A percentile compares a stretch with the other conserved stretches of the same genome.
These are phyloP conservation scores for Nepenthes alata DNA, from an alignment of 179 eudicot species.

Conservation along the genomic window DNA sequence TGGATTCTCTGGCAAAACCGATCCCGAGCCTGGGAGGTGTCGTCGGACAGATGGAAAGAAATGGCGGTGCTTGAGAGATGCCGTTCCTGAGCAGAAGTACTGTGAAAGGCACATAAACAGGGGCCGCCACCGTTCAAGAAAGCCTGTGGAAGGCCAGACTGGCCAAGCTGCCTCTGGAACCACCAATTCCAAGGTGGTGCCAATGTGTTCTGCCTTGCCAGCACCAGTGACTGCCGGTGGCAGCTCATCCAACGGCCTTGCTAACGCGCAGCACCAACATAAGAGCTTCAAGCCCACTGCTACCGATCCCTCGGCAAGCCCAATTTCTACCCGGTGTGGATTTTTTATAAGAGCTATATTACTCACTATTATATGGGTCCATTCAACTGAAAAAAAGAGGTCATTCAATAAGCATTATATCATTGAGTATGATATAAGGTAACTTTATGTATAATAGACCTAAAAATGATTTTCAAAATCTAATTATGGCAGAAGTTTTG, in stretches of 20 bases:
- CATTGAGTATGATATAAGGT: too few species aligned
- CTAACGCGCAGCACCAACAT: conserved; percentile 40
- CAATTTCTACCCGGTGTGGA: conserved; percentile 36
- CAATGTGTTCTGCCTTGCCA: conserved; percentile 26
- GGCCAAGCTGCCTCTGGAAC: conserved; percentile 65
- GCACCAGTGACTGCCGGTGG: conserved; percentile 28
- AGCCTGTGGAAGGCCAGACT: conserved; percentile 97
- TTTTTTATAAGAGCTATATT: too few species aligned
- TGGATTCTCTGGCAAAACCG: conserved; percentile 65
- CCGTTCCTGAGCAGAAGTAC: conserved; percentile 81
- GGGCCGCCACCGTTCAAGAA: conserved; percentile 99
- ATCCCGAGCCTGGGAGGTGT: conserved; percentile 97
- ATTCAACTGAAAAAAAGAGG: too few species aligned
- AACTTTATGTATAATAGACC: too few species aligned
- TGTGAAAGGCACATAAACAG: conserved; percentile 93
- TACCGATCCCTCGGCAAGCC: conserved; percentile 20
- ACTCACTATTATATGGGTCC: too few species aligned
- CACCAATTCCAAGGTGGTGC: conserved; percentile 24
- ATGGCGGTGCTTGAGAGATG: conserved; percentile 96
- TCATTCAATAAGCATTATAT: too few species aligned
- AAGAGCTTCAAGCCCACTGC: conserved; percentile 37
- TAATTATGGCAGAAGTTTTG: neutral
- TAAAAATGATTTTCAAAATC: neutral
- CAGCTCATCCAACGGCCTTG: conserved; percentile 31
- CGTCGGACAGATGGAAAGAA: conserved; percentile 96